These are phyloP conservation scores for Suhomyces vadensis DNA, from an alignment of 805 yeast species.

Conservation along the genomic window DNA sequence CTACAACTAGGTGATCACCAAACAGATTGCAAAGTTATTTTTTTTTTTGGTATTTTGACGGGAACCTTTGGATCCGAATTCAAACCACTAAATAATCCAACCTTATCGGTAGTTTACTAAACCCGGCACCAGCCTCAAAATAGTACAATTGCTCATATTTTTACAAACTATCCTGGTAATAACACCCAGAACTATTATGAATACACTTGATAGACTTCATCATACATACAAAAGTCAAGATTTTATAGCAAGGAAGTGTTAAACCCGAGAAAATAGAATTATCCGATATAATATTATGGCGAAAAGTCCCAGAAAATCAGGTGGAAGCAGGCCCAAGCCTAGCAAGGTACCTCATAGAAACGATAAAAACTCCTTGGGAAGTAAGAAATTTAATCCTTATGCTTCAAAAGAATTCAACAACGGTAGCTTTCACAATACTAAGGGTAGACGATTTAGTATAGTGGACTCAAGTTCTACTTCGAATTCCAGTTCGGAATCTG, in stretches of 20 bases:
- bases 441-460: constrained; percentile 34
- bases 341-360: constrained; percentile 10
- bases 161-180: neutral
- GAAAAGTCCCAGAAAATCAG: constrained; percentile 33
- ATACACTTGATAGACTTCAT: neutral
- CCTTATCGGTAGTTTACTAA: constrained; percentile 2
- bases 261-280: neutral
- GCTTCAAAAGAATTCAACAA: constrained; percentile 7
- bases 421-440: constrained; percentile 7
- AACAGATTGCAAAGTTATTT: neutral
- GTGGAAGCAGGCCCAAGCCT: constrained; percentile 6
- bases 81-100: neutral
- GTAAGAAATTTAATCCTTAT: constrained; percentile 34
- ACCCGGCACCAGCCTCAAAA: neutral
- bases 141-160: neutral
- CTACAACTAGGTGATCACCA: neutral
- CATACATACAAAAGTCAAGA: constrained; percentile 7
- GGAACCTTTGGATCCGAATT: neutral
- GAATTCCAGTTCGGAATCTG: constrained; percentile 32
- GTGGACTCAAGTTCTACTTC: constrained; percentile 27
- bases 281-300: constrained; percentile 23
- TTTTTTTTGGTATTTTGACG: neutral
- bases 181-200: constrained; percentile 2
- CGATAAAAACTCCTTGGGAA: constrained; percentile 15
- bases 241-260: constrained; percentile 4